Base-by-base conservation (phyloP, 768 basidiomycete species). In the Arthromyces matolae region DNA sequence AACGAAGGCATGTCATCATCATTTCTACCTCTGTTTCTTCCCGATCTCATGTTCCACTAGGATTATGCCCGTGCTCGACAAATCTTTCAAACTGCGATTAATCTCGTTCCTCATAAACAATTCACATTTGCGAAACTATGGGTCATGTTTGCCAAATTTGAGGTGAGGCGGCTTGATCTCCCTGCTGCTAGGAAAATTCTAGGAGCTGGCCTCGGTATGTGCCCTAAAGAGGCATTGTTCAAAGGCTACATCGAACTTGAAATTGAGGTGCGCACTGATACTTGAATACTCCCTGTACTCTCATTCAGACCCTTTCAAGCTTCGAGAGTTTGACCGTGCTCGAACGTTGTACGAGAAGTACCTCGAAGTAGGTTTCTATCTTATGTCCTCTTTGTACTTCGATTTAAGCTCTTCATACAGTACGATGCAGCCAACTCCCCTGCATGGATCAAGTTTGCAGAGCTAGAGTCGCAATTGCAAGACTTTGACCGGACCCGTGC, bases 61-160 rank as follows among this genome's bases (percentile, higher is more conserved):
- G 94, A 99, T 60, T 86, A 84, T 55, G 73, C 73, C 27, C 86
- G 96, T 3, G 77, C 91, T 20, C 79, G 93, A 41, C 89, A 97
- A 59, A 86, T 99, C 25, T 98, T 93, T 69, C 86, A 92, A 64
- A 93, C 93, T 0, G 91, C 86, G 5, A 68, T 95, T 44, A 78
- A 79, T 49, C 83, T 98, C 19, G 85, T 97, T 2, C 96, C 96
- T 0, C 95, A 99, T 65, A 95, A 95, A 61, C 81, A 85, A 50
- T 99, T 99, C 66, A 97, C 96, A 0, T 99, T 99, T 57, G 90
- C 96, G 3, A 99, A 99, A 68, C 71, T 98, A 9, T 99, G 96
- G 96, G 65, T 89, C 16, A 79, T 89, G 71, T 95, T 86, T 55
- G 92, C 95, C 5, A 83, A 86, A 54, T 98, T 98, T 56, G 96